These are phyloP conservation scores for Tetradesmus obliquus DNA, from an alignment of 139 green algal species.

Conservation along the genomic window DNA sequence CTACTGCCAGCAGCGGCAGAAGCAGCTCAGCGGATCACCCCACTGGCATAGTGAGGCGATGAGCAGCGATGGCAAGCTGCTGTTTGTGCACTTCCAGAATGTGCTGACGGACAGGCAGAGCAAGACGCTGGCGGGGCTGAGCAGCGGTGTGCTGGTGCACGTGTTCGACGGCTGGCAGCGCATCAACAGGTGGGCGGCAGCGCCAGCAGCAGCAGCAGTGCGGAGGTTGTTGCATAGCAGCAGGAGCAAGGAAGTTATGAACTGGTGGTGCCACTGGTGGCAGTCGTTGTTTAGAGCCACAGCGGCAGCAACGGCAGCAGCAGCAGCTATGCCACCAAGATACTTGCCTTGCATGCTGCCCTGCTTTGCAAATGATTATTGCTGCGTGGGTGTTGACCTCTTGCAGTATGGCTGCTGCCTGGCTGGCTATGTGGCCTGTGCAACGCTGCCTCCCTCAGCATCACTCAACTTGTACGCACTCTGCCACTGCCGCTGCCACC, in stretches of 20 bases:
- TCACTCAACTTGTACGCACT: neutral
- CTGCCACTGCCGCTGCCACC: neutral
- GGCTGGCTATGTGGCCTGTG: neutral
- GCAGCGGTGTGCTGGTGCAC: conserved; percentile 40
- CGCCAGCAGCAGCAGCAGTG: neutral
- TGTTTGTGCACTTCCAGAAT: conserved; percentile 50
- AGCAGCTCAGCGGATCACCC: conserved; percentile 10
- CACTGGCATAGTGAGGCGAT: conserved; percentile 42
- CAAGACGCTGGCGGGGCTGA: conserved; percentile 19
- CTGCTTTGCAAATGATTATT: too few species aligned
- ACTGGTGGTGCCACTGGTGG: neutral
- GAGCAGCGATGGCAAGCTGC: conserved; percentile 16
- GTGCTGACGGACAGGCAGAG: conserved; percentile 26
- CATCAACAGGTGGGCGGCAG: conserved; percentile 28
- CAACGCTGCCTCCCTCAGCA: neutral
- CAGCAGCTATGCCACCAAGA: too few species aligned
- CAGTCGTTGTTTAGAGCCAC: neutral
- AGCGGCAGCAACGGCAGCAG: neutral
- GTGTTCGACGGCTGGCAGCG: conserved; percentile 31
- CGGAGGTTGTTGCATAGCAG: neutral
- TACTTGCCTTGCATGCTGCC: too few species aligned
- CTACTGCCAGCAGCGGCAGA: conserved; percentile 11
- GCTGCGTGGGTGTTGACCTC: too few species aligned
- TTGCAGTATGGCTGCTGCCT: neutral
- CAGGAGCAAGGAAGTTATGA: neutral